Evolutionary conservation across 768 basidiomycete species (phyloP), one percentile per base, ranked within the genome.

Genomic region (Stropharia rugosoannulata): DNA sequence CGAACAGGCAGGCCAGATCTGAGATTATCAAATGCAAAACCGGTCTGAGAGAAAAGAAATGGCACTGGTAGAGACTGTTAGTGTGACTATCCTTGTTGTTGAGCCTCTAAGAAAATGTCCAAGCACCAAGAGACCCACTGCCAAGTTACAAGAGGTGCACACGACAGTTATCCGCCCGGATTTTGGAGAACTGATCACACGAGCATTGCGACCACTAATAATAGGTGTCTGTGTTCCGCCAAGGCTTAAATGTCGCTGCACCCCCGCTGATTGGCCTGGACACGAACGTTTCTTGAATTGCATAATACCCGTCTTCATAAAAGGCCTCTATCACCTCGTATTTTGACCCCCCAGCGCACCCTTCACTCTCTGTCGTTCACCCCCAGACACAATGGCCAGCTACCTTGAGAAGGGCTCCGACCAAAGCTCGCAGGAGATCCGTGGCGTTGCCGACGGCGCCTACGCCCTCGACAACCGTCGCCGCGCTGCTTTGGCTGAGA

Each of bases 401-500:
- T 68, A 65, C 49, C 74, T 76, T 62, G 76, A 78, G 62, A 77
- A 77, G 62, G 63, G 59, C 41, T 73, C 75, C 19, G 66, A 67
- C 44, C 65, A 69, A 19, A 69, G 64, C 35, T 74, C 75, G 6
- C 63, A 68, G 16, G 62, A 69, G 52, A 42, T 22, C 35, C 29
- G 29, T 32, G 29, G 29, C 29, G 29, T 49, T 45, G 68, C 65
- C 35, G 58, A 75, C 63, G 59, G 75, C 59, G 68, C 63, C 12
- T 76, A 77, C 53, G 66, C 67, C 16, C 80, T 90, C 42, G 86
- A 89, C 66, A 84, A 89, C 67, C 82, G 85, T 48, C 84, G 94
- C 59, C 81, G 89, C 15, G 85, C 84, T 36, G 93, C 95, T 32
- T 80, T 97, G 40, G 81, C 86, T 11, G 91, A 95, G 68, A 82